These are phyloP conservation scores for Aspergillus pseudoglaucus DNA, from an alignment of 2,329 filamentous ascomycete species.

Conservation along the genomic window DNA sequence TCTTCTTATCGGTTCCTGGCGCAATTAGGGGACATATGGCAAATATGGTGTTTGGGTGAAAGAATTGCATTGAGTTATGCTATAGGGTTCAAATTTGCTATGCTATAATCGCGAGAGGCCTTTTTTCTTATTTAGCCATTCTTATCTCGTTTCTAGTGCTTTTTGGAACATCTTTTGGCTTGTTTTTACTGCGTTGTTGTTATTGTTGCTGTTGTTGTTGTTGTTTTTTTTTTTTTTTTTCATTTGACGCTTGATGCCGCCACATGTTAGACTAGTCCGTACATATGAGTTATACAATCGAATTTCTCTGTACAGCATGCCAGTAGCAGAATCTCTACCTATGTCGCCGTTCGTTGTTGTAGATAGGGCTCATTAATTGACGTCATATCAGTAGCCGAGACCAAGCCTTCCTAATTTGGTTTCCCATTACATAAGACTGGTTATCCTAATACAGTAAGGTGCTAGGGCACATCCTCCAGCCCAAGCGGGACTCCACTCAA, in stretches of 20 bases:
- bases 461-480: slow-evolving; percentile 29
- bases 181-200: neutral
- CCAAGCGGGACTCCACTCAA: slow-evolving; percentile 2
- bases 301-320: neutral
- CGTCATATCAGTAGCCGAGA: no score
- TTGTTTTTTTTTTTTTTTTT: neutral
- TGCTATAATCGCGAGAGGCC: slow-evolving; percentile 6
- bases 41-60: slow-evolving; percentile 31
- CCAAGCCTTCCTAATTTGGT: no score
- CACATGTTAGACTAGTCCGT: neutral
- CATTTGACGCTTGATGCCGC: neutral
- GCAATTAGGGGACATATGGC: slow-evolving; percentile 25
- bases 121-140: slow-evolving; percentile 3
- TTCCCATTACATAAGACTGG: neutral
- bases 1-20: slow-evolving; percentile 25
- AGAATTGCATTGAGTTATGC: slow-evolving; percentile 9
- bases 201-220: no score
- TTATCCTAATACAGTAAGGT: slow-evolving; percentile 21
- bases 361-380: no score
- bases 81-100: slow-evolving; percentile 6
- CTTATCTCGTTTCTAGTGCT: slow-evolving; percentile 5
- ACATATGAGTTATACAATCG: neutral
- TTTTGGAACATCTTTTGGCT: neutral
- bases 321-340: no score
- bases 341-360: no score